Evolutionary conservation across 2,329 filamentous ascomycete species (phyloP), one percentile per base, ranked within the genome.

Genomic region (Orbilia quercus): DNA sequence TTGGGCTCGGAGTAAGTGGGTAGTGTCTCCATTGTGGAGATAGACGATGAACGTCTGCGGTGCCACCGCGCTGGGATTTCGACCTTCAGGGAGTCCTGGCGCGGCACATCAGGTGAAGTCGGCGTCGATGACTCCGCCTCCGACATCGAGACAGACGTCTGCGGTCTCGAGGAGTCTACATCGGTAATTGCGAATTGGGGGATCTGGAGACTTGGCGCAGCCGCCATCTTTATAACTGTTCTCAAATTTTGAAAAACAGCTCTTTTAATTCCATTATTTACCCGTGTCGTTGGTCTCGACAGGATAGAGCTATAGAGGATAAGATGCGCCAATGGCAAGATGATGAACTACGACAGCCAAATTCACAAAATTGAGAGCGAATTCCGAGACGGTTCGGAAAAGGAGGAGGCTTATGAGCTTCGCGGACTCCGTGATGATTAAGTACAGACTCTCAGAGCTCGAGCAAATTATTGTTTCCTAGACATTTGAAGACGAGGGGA

Each of bases 151-250:
- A 57, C 60, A 1, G 60, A 60, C 20, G 69, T 73, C 36, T 73
- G 69, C 7, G 69, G 69, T 38, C 69, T 54, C 28, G 69, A 73
- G 22, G 69, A 64, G 22, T 73, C 69, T 54, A 66, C 69, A 59
- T 73, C 60, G 50, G 38, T 36, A 34, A 73, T 55, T 14, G 60
- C 69, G 31, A 73, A 31, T 25, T 73, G 69, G 9, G 69, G 69
- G 20, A 72, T 72, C 34, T 65, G 59, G 40, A 58, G 36, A 14
- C 23, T 53, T 54, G 69, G 53, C 23, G 31, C 38, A 48, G 36
- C 36, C 16, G 67, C 54, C 69, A 73, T 73, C 28, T 42, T 72
- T 53, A 14, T 22, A 14, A 34, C 25, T 28, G 14, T 2, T 31
- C 28, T n/a, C n/a, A n/a, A n/a, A n/a, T n/a, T n/a, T n/a, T n/a